Percentiles rank a stretch among this genome's conserved stretches.
These are phyloP conservation scores for Teratosphaeria pseudoeucalypti DNA, from an alignment of 2,329 filamentous ascomycete species.

Conservation along the genomic window DNA sequence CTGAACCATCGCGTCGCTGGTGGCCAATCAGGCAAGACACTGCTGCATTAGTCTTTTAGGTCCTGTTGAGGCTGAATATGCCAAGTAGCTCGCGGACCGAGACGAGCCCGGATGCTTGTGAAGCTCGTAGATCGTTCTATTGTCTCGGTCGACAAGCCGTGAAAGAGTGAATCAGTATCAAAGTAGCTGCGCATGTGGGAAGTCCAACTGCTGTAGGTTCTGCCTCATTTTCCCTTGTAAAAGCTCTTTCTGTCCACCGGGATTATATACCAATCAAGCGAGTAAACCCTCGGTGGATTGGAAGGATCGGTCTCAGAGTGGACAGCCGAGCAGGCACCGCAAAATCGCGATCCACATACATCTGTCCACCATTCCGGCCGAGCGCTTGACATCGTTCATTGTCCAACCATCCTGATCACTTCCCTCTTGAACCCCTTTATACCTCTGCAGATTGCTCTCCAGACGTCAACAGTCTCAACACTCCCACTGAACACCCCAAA, in stretches of 20 bases:
- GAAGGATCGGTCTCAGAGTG: no score
- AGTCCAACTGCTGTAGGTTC: no score
- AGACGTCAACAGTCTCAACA: constrained; percentile 32
- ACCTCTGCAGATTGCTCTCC: background rate
- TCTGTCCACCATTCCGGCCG: background rate
- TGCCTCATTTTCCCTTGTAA: no score
- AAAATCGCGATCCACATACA: background rate
- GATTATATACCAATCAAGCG: background rate
- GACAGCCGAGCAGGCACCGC: no score
- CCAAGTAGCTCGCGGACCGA: no score
- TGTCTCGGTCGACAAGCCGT: no score
- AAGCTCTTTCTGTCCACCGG: no score
- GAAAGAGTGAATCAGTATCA: no score
- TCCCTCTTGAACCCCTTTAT: background rate
- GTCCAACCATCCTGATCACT: background rate
- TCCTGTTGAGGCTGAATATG: no score
- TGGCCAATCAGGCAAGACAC: background rate
- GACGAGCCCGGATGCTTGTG: no score
- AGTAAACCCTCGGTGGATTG: background rate
- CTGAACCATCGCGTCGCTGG: background rate
- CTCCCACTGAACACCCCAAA: constrained; percentile 50
- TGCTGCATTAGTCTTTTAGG: background rate
- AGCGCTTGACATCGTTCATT: background rate
- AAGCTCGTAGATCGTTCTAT: no score
- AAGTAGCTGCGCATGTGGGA: no score